These are phyloP conservation scores for Calonectria leucothoes DNA, from an alignment of 2,329 filamentous ascomycete species.

Conservation along the genomic window DNA sequence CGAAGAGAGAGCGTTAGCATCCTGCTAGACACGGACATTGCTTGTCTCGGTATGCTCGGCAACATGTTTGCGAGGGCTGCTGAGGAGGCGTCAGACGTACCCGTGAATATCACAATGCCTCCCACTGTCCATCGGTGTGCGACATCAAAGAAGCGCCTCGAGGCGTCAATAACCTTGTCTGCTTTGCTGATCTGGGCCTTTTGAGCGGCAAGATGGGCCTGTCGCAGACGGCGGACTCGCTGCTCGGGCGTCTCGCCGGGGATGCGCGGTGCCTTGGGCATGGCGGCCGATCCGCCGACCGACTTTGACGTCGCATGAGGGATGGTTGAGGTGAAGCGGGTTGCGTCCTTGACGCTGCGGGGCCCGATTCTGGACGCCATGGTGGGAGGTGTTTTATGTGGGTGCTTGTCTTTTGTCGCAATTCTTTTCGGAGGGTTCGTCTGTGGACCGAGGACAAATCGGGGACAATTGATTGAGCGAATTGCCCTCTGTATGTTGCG, in stretches of 20 bases:
- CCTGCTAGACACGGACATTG: not conserved
- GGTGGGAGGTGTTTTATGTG: slow-evolving; percentile 12
- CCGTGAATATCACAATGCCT: slow-evolving; percentile 67
- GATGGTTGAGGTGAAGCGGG: slow-evolving; percentile 70
- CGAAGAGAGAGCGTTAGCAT: slow-evolving; percentile 4
- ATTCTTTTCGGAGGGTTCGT: not conserved
- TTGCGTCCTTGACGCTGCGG: slow-evolving; percentile 82
- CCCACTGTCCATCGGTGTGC: slow-evolving; percentile 67
- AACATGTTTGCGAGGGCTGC: not conserved
- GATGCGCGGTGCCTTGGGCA: slow-evolving; percentile 44
- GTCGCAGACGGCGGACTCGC: slow-evolving; percentile 75
- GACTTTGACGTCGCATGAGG: slow-evolving; percentile 76
- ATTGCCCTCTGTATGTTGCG: slow-evolving; percentile 10
- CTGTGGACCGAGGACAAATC: not conserved
- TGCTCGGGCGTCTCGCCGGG: slow-evolving; percentile 74
- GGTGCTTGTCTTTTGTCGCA: not conserved
- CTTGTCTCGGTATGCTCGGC: not conserved
- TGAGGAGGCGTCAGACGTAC: slow-evolving; percentile 50
- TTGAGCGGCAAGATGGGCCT: slow-evolving; percentile 75
- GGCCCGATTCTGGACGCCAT: slow-evolving; percentile 62
- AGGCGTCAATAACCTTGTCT: slow-evolving; percentile 61
- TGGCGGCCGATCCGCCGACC: slow-evolving; percentile 47
- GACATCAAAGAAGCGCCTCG: slow-evolving; percentile 64
- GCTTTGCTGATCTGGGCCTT: slow-evolving; percentile 65
- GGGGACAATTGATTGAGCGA: not conserved